Evolutionary conservation across 768 basidiomycete genomes (phyloP).

Genomic region (Macrocybe gigantea): DNA sequence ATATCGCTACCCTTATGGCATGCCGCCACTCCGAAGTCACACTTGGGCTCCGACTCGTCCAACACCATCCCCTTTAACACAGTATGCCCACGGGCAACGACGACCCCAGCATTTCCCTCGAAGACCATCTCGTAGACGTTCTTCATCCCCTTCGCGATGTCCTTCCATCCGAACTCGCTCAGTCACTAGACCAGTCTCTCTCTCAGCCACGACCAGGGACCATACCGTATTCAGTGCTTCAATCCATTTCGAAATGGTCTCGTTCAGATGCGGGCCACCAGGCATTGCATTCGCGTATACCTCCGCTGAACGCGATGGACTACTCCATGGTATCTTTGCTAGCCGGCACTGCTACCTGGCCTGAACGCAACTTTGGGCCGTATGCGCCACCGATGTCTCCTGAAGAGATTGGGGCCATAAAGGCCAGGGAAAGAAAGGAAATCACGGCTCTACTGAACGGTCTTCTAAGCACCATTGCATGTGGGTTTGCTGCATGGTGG

Average conservation of each 20-base stretch:
- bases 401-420: conserved; percentile 40
- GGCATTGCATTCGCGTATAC: conserved; percentile 29
- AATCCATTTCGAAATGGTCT: conserved; percentile 62
- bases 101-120: conserved; percentile 60
- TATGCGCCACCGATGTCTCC: conserved; percentile 41
- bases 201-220: conserved; percentile 28
- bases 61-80: conserved; percentile 8
- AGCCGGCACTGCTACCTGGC: conserved; percentile 75
- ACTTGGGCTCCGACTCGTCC: neutral
- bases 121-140: conserved; percentile 50
- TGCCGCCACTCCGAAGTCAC: neutral
- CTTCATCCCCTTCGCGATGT: conserved; percentile 40
- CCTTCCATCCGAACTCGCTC: conserved; percentile 39
- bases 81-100: conserved; percentile 15
- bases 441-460: conserved; percentile 70
- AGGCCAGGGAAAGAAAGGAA: conserved; percentile 51
- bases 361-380: conserved; percentile 61
- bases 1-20: neutral
- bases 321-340: conserved; percentile 73
- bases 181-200: conserved; percentile 35
- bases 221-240: conserved; percentile 59
- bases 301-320: conserved; percentile 41
- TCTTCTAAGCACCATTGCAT: conserved; percentile 60
- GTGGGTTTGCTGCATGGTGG: conserved; percentile 70
- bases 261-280: conserved; percentile 43